Conservation (phyloP, 192 early-diverging fungal genomes). For the Podochytrium sp. region DNA sequence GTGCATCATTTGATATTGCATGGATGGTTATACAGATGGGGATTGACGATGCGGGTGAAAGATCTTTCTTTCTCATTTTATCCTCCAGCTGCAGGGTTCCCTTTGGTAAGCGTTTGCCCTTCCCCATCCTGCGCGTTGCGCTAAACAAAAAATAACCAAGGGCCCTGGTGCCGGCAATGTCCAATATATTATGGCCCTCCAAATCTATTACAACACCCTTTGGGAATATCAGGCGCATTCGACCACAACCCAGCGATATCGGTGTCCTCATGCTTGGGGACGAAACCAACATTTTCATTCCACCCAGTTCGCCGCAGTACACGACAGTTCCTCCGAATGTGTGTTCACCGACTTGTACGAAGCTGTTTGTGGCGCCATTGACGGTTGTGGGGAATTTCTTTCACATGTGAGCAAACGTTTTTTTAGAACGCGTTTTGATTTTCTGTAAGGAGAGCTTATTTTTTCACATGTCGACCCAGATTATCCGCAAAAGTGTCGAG, state of each 20-base stretch:
- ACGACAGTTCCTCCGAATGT: neutral
- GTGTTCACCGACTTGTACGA: slow-evolving; percentile 37
- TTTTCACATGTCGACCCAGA: slow-evolving; percentile 22
- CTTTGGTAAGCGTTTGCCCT: neutral
- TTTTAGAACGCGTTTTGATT: too few species aligned
- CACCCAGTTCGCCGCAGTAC: neutral
- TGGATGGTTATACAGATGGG: neutral
- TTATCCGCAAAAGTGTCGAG: slow-evolving; percentile 31
- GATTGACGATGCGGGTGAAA: neutral
- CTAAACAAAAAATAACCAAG: neutral
- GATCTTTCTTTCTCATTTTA: neutral
- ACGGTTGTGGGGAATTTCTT: slow-evolving; percentile 25
- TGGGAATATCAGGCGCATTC: slow-evolving; percentile 13
- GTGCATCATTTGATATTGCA: neutral
- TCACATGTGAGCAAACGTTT: slow-evolving; percentile 35
- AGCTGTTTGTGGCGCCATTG: slow-evolving; percentile 15
- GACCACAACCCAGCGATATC: slow-evolving; percentile 21
- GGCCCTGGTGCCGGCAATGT: slow-evolving; percentile 9
- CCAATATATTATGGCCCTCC: slow-evolving; percentile 25
- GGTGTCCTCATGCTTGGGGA: slow-evolving; percentile 24
- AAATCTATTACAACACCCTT: slow-evolving; percentile 31
- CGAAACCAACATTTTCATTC: slow-evolving; percentile 15
- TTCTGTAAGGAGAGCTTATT: slow-evolving; percentile 32
- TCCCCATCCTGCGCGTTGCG: neutral
- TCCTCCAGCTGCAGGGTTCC: neutral